Base-by-base conservation (phyloP, 1,284 basidiomycete species). In the Rugosomyces carneus region DNA sequence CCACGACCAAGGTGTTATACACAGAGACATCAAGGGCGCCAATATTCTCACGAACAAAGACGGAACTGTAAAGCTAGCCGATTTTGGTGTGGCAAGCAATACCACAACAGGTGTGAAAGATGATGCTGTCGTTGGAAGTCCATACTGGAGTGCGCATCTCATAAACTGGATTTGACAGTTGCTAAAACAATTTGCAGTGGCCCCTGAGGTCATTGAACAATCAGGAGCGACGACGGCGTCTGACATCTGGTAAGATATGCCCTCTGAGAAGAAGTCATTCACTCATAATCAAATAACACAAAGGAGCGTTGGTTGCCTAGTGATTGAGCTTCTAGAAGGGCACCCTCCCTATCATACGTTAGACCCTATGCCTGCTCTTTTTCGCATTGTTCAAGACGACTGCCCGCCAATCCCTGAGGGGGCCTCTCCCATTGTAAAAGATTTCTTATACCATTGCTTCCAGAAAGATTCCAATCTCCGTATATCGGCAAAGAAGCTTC, bases 361-460 rank as follows among this genome's bases (percentile, higher is more conserved):
- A 23, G 92, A 94, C 50, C 95, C 95, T 2, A 97, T 99, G 93
- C 95, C 94, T 39, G 95, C 95, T 0, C 78, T 99, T 19, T 99
- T 96, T 68, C 84, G 93, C 42, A 98, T 99, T 53, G 95, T 99
- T 1, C 93, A 97, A 63, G 95, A 99, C 60, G 94, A 98, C 63
- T 89, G 84, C 58, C 95, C 95, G 35, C 92, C 92, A 5, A 87
- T 99, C 56, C 95, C 95, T 0, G 93, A 97, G 51, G 91, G 93
- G 35, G 90, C 91, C 1, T 94, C 91, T 9, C 82, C 91, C 42
- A 86, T 95, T 50, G 94, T 96, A 55, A 92, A 95, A 60, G 93
- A 98, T 65, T 99, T 98, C 59, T 73, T 99, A 7, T 87, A 92
- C 53, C 93, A 97, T 56, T 98, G 95, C 63, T 99, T 99, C 66